phyloP scores from a whole-genome alignment of 441 rosid genomes.

The Corymbia citriodora region DNA sequence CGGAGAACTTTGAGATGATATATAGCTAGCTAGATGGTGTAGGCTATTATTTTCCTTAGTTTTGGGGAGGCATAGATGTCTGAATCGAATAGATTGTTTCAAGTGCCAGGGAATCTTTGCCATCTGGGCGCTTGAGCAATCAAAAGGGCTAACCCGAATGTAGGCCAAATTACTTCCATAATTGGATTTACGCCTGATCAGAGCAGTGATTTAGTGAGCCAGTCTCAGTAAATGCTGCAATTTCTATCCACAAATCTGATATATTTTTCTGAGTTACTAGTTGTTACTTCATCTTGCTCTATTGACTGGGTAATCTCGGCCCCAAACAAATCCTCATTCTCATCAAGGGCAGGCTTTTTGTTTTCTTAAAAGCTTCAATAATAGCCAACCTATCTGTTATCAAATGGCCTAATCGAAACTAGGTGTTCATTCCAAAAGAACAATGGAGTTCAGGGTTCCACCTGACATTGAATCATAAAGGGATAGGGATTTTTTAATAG shows the following conservation, averaged over 20 bases:
- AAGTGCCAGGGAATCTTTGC: neutral
- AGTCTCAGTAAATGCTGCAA: neutral
- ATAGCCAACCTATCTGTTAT: no score
- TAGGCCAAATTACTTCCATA: neutral
- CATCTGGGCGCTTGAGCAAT: neutral
- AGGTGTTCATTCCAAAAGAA: no score
- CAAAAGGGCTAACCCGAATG: neutral
- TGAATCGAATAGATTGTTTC: neutral
- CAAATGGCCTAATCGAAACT: no score
- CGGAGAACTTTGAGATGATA: neutral
- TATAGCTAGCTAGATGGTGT: neutral
- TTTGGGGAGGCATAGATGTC: neutral
- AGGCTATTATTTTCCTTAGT: neutral
- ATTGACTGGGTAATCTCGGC: no score
- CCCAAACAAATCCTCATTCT: no score
- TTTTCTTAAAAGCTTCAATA: no score
- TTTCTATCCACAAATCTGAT: neutral
- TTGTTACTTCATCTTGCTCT: no score
- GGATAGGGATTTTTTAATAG: no score
- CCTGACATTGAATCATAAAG: no score
- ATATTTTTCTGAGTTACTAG: neutral
- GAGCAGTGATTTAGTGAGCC: neutral
- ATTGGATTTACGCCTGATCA: neutral
- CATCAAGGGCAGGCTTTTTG: no score
- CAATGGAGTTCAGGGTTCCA: no score